These are phyloP conservation scores for Magnusiomyces suaveolens DNA, from an alignment of 1,139 yeast genomes.

Conservation along the genomic window DNA sequence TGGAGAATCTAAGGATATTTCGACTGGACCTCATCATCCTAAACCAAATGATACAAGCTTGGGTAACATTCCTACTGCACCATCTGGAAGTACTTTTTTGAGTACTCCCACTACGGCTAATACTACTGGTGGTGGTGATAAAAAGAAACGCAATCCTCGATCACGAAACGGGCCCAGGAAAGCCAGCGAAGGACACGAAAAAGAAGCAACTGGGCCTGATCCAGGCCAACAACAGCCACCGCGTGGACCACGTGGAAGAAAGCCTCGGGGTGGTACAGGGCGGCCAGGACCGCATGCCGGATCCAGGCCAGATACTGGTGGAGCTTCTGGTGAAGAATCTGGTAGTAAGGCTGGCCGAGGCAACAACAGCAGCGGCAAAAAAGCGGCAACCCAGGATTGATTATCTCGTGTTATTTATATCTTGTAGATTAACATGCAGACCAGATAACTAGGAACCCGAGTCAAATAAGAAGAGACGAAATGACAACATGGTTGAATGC, in stretches of 20 bases:
- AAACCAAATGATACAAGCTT: no score
- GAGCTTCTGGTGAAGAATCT: background rate
- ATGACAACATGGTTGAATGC: background rate
- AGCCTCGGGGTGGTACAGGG: background rate
- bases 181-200: background rate
- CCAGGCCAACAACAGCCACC: background rate
- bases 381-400: no score
- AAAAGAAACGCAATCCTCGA: background rate
- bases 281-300: background rate
- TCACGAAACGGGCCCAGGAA: background rate
- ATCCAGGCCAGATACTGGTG: background rate
- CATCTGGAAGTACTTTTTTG: no score
- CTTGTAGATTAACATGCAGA: no score
- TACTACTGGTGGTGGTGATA: background rate
- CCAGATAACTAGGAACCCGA: background rate
- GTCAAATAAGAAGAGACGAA: background rate
- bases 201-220: no score
- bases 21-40: background rate
- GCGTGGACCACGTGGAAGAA: background rate
- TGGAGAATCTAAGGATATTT: background rate
- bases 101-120: no score
- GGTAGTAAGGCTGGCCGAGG: background rate
- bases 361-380: no score
- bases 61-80: background rate
- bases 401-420: no score